Percentiles rank a stretch among this genome's conserved stretches.
phyloP scores from a whole-genome alignment of 2,329 filamentous ascomycete genomes.

The Diplodia corticola region DNA sequence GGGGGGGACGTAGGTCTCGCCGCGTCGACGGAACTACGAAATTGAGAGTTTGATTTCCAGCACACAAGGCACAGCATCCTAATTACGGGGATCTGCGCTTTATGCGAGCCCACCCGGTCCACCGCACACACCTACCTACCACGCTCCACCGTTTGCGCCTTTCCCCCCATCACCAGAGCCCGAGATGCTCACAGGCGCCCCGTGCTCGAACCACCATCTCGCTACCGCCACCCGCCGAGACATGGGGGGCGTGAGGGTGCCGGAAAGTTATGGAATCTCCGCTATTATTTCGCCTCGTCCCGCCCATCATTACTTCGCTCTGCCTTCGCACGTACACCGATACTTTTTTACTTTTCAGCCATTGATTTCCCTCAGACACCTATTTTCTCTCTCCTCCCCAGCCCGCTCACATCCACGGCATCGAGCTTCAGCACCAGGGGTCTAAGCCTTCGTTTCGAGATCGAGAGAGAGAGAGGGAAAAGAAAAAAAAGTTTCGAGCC shows the following conservation, averaged over 20 bases:
- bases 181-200: not conserved
- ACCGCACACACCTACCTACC: not conserved
- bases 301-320: conserved; percentile 14
- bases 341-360: not conserved
- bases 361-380: not conserved
- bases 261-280: conserved; percentile 12
- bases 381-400: not conserved
- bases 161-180: conserved; percentile 4
- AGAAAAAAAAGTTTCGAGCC: no score
- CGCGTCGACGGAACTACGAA: not conserved
- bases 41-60: conserved; percentile 14
- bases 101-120: not conserved
- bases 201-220: conserved; percentile 18
- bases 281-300: conserved; percentile 4
- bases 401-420: not conserved
- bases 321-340: conserved; percentile 3
- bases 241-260: not conserved
- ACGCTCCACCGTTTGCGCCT: not conserved
- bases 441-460: not conserved
- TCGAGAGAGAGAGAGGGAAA: not conserved
- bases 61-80: not conserved
- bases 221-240: not conserved
- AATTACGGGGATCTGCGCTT: conserved; percentile 19
- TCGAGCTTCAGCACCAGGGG: not conserved
- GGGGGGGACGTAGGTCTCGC: not conserved